A percentile compares a stretch with the other conserved stretches of the same genome.
phyloP scores from a whole-genome alignment of 352 stramenopile species.

The Globisporangium abappressorium region DNA sequence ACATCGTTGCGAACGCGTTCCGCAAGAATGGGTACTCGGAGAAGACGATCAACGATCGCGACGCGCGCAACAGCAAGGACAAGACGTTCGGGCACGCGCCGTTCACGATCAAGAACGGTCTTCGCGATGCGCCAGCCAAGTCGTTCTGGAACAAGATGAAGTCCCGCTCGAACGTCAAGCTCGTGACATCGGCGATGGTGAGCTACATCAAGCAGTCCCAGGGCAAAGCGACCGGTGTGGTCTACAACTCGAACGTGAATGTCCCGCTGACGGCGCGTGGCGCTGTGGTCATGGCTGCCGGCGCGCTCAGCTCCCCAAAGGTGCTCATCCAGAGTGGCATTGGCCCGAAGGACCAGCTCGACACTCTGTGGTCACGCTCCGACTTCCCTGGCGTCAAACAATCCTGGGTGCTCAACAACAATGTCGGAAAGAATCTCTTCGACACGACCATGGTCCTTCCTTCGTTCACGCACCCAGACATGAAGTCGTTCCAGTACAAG shows the following conservation, averaged over 20 bases:
- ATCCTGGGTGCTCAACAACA: background rate
- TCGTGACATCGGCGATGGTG: background rate
- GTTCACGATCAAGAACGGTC: background rate
- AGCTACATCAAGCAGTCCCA: background rate
- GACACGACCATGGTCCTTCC: background rate
- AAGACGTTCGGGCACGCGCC: background rate
- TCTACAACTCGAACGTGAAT: background rate
- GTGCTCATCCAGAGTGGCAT: background rate
- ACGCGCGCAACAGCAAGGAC: slow-evolving; percentile 7
- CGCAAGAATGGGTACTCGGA: background rate
- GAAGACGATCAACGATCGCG: background rate
- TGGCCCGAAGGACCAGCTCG: background rate
- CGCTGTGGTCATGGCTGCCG: background rate
- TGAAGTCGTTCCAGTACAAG: background rate
- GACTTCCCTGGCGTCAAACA: background rate
- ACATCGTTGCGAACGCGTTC: background rate
- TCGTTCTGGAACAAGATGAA: background rate
- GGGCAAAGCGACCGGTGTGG: background rate
- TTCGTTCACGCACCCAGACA: background rate
- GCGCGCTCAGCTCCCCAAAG: background rate
- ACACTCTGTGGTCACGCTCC: background rate
- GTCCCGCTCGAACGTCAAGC: background rate
- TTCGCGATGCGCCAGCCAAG: background rate
- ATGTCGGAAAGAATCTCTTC: background rate
- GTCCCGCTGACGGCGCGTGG: background rate